Evolutionary conservation across 805 yeast genomes (phyloP).

Genomic region (Candida ascalaphidarum): DNA sequence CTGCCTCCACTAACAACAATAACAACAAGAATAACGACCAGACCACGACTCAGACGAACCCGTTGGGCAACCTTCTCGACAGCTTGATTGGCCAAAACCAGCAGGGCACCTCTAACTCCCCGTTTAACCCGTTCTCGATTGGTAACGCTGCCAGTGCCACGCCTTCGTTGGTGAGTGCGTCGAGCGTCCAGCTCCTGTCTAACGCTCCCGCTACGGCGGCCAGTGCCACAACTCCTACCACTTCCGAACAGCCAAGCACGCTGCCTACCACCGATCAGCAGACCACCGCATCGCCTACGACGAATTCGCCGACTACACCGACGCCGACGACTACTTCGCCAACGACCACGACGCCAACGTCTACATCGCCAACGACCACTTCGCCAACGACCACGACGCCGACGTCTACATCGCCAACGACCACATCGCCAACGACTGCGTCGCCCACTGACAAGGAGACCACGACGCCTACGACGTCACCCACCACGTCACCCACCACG

Average conservation of each 20-base stretch:
- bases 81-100: background rate
- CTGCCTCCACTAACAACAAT: no score
- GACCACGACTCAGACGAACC: no score
- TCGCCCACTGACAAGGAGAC: conserved; percentile 1
- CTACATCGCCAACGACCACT: background rate
- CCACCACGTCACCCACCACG: background rate
- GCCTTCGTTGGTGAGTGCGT: no score
- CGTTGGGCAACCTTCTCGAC: background rate
- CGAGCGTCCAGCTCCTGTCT: background rate
- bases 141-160: background rate
- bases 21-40: no score
- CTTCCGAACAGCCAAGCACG: background rate
- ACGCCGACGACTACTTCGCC: background rate
- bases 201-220: background rate
- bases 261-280: no score
- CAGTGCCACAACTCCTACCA: background rate
- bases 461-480: background rate
- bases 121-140: background rate
- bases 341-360: background rate
- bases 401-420: background rate
- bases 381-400: background rate
- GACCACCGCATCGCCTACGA: background rate
- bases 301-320: background rate
- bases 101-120: background rate
- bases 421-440: background rate